Percentiles rank a stretch among this genome's conserved stretches.
These are phyloP conservation scores for Terfezia boudieri DNA, from an alignment of 495 filamentous ascomycete species.

Conservation along the genomic window DNA sequence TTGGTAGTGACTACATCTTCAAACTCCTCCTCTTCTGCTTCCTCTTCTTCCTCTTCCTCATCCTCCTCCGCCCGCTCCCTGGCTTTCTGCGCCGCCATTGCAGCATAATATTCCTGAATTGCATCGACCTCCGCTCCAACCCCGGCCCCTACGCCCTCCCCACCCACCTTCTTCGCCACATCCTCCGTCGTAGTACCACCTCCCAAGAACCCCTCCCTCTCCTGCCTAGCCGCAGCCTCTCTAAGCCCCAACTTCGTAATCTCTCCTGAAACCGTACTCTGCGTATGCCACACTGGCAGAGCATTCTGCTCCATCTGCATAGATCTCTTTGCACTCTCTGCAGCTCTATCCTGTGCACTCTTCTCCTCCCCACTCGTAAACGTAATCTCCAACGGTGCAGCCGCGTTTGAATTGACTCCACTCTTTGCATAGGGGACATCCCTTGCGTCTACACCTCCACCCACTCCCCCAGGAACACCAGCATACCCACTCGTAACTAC, in stretches of 20 bases:
- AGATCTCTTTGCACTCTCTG: slow-evolving; percentile 49
- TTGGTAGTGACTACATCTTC: slow-evolving; percentile 22
- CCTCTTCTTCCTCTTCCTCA: slow-evolving; percentile 28
- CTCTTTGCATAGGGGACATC: slow-evolving; percentile 28
- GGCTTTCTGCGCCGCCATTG: slow-evolving; percentile 29
- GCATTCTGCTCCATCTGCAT: slow-evolving; percentile 60
- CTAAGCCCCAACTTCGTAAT: slow-evolving; percentile 12
- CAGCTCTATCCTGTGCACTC: slow-evolving; percentile 49
- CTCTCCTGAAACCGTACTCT: slow-evolving; percentile 48
- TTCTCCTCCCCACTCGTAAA: slow-evolving; percentile 54
- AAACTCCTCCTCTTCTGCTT: slow-evolving; percentile 27
- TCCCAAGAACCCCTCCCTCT: slow-evolving; percentile 14
- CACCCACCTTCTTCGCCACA: slow-evolving; percentile 22
- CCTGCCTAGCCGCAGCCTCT: slow-evolving; percentile 19
- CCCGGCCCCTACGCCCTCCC: slow-evolving; percentile 19
- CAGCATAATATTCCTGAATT: slow-evolving; percentile 31
- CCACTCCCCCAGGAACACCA: slow-evolving; percentile 4
- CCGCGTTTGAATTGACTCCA: slow-evolving; percentile 40
- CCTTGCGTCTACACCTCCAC: background rate
- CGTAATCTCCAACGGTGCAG: slow-evolving; percentile 51
- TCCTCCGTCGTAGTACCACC: slow-evolving; percentile 2
- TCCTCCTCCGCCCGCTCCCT: slow-evolving; percentile 24
- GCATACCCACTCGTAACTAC: slow-evolving; percentile 34
- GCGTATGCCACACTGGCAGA: slow-evolving; percentile 72
- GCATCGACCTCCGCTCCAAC: slow-evolving; percentile 19